Conservation (phyloP, 768 basidiomycete genomes). For the Lactarius sp. region DNA sequence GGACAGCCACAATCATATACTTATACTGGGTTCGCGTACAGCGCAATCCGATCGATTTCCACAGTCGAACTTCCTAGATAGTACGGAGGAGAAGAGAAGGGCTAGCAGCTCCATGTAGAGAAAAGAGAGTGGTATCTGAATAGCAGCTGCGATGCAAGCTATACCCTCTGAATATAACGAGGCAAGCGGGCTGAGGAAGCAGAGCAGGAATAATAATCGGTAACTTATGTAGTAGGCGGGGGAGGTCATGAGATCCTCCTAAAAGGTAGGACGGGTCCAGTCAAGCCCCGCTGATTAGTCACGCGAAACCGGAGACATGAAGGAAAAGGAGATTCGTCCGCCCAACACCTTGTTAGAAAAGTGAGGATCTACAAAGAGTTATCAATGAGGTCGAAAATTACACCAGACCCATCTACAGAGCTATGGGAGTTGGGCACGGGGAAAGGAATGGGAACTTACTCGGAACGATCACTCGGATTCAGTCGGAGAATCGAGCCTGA, state of each 20-base stretch:
- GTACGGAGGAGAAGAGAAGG: background rate
- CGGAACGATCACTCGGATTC: background rate
- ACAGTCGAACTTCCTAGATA: background rate
- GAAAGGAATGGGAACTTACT: background rate
- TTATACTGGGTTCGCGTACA: background rate
- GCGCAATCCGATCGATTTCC: background rate
- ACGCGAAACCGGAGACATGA: background rate
- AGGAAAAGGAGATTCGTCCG: background rate
- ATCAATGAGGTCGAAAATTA: background rate
- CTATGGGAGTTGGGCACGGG: background rate
- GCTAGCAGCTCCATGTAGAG: background rate
- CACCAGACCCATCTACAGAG: background rate
- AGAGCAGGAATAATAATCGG: background rate
- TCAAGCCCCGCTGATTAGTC: background rate
- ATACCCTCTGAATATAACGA: background rate
- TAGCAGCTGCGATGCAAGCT: background rate
- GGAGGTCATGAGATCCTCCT: constrained; percentile 8
- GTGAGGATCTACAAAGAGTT: background rate
- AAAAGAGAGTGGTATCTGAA: background rate
- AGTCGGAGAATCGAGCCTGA: constrained; percentile 19
- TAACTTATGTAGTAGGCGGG: background rate
- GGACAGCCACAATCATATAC: background rate
- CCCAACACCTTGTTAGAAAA: background rate
- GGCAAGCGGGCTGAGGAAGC: background rate
- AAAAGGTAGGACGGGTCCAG: background rate